Evolutionary conservation across 73 alveolate species (phyloP).

Genomic region (Paraurostyla sp.): DNA sequence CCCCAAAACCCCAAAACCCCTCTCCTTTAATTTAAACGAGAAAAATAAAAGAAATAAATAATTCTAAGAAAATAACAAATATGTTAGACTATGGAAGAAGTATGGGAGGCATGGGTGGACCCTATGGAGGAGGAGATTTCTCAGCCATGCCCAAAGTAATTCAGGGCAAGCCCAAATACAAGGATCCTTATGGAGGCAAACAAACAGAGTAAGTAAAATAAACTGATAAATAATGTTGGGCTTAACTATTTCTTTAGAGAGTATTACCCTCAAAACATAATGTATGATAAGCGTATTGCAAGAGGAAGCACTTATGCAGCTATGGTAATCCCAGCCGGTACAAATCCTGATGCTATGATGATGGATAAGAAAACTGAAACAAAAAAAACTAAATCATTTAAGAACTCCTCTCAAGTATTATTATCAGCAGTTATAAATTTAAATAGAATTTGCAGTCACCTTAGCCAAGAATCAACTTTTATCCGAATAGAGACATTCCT

Average conservation of each 20-base stretch:
- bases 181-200: conserved; percentile 74
- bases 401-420: background rate
- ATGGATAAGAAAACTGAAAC: conserved; percentile 59
- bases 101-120: conserved; percentile 25
- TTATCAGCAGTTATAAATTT: conserved; percentile 45
- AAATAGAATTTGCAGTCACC: conserved; percentile 33
- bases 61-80: conserved; percentile 8
- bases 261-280: conserved; percentile 78
- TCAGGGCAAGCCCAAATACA: conserved; percentile 71
- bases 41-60: conserved; percentile 25
- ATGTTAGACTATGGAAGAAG: conserved; percentile 56
- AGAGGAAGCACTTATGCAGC: conserved; percentile 97
- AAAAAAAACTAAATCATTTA: conserved; percentile 62
- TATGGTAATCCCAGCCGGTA: conserved; percentile 84
- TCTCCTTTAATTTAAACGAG: background rate
- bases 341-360: conserved; percentile 43
- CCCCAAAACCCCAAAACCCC: conserved; percentile 71
- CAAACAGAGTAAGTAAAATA: conserved; percentile 34
- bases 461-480: conserved; percentile 4
- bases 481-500: conserved; percentile 68
- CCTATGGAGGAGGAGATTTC: conserved; percentile 61
- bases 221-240: background rate
- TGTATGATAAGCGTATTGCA: conserved; percentile 94
- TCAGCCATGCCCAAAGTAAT: conserved; percentile 73
- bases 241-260: conserved; percentile 45